Conservation (phyloP, 108 stramenopile species). For the Conticribra guillardii region DNA sequence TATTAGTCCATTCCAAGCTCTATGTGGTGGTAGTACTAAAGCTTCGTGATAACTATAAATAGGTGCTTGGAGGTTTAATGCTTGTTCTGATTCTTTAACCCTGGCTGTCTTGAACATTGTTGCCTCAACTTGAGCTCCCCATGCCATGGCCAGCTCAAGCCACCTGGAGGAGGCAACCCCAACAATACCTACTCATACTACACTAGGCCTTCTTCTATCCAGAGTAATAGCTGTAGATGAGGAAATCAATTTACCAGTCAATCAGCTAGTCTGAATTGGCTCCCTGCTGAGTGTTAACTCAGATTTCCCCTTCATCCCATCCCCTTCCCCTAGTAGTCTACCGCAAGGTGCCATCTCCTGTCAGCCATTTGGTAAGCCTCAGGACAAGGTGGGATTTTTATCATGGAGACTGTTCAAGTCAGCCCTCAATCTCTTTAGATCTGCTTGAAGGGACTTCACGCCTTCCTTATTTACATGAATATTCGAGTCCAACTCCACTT, state of each 20-base stretch:
- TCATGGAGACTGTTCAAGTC: no score
- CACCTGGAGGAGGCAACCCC: not conserved
- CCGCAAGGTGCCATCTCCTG: no score
- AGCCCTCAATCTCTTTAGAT: not conserved
- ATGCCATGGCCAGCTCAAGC: not conserved
- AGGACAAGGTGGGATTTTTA: no score
- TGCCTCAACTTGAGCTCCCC: not conserved
- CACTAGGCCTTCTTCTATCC: conserved; percentile 7
- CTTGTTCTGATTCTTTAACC: no score
- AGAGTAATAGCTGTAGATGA: not conserved
- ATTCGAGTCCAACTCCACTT: not conserved
- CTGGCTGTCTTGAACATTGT: no score
- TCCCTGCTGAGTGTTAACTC: not conserved
- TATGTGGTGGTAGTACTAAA: conserved; percentile 14
- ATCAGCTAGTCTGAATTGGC: not conserved
- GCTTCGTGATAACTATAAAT: no score
- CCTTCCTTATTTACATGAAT: not conserved
- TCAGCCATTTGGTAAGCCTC: no score
- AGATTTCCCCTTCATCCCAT: no score
- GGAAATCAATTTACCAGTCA: not conserved
- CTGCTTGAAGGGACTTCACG: not conserved
- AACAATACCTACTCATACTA: not conserved
- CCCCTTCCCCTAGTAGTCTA: no score
- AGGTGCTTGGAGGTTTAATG: no score
- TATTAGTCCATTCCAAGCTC: conserved; percentile 8